A percentile compares a stretch with the other conserved stretches of the same genome.
Conservation (phyloP, 164 flowering plant genomes). For the Akebia trifoliata region DNA sequence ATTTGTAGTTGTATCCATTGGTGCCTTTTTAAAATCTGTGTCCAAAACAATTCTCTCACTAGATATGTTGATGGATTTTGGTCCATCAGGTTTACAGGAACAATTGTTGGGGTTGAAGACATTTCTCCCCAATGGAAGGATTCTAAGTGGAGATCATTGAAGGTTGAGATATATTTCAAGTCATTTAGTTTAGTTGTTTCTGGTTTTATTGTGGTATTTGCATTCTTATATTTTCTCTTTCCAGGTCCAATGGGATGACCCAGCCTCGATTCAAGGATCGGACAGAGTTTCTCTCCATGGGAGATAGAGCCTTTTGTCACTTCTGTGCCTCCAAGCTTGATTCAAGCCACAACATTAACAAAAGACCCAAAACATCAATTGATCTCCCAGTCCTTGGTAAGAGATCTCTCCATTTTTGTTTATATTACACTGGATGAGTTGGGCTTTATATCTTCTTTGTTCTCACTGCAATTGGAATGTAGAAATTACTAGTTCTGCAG, state of each 20-base stretch:
- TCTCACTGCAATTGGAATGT: background rate
- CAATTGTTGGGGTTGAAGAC: conserved; percentile 57
- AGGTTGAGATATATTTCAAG: conserved; percentile 27
- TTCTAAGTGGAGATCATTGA: no score
- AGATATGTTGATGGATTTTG: background rate
- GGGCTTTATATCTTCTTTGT: background rate
- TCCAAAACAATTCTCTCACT: background rate
- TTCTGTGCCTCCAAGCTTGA: conserved; percentile 26
- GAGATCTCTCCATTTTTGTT: background rate
- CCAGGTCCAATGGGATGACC: conserved; percentile 95
- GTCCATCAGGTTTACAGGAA: conserved; percentile 55
- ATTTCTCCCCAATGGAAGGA: conserved; percentile 54
- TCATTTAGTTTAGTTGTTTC: background rate
- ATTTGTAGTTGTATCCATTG: background rate
- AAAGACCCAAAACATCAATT: conserved; percentile 46
- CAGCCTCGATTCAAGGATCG: no score
- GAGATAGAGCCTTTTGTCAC: conserved; percentile 70
- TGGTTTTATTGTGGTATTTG: background rate
- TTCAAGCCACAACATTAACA: conserved; percentile 34
- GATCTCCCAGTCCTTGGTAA: no score
- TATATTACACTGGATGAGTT: background rate
- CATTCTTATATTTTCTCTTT: background rate
- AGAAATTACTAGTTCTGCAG: conserved; percentile 27
- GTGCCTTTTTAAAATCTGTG: background rate
- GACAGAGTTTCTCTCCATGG: conserved; percentile 91